phyloP scores from a whole-genome alignment of 495 filamentous ascomycete genomes.

The Choiromyces venosus region DNA sequence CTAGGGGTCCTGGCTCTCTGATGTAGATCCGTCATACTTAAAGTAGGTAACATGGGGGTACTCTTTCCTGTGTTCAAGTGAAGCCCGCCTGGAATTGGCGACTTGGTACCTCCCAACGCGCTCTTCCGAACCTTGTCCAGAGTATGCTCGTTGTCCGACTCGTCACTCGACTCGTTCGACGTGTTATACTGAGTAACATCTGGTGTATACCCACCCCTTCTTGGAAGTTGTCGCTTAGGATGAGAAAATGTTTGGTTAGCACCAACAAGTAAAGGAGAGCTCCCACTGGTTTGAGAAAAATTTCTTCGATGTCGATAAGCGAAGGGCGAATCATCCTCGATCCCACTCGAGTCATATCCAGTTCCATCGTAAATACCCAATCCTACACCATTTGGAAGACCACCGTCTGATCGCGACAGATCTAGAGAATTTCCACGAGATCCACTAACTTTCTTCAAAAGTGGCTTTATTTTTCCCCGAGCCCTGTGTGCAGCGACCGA shows the following conservation, averaged over 20 bases:
- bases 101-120: constrained; percentile 33
- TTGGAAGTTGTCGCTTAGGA: constrained; percentile 41
- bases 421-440: constrained; percentile 40
- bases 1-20: constrained; percentile 27
- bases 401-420: constrained; percentile 41
- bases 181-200: constrained; percentile 36
- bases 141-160: constrained; percentile 35
- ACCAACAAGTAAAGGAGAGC: constrained; percentile 33
- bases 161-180: constrained; percentile 40
- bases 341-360: constrained; percentile 39
- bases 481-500: constrained; percentile 34
- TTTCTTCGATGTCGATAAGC: constrained; percentile 39
- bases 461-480: constrained; percentile 41
- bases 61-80: constrained; percentile 33
- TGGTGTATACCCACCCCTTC: constrained; percentile 38
- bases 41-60: constrained; percentile 36
- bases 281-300: constrained; percentile 34
- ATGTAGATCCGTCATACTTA: constrained; percentile 39
- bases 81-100: constrained; percentile 22
- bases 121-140: constrained; percentile 24
- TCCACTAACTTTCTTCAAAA: constrained; percentile 41
- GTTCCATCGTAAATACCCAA: constrained; percentile 41
- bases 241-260: constrained; percentile 37
- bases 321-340: constrained; percentile 40
- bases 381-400: constrained; percentile 38